Evolutionary conservation across 2,329 filamentous ascomycete species (phyloP).

Genomic region (Xylariaceae sp.): DNA sequence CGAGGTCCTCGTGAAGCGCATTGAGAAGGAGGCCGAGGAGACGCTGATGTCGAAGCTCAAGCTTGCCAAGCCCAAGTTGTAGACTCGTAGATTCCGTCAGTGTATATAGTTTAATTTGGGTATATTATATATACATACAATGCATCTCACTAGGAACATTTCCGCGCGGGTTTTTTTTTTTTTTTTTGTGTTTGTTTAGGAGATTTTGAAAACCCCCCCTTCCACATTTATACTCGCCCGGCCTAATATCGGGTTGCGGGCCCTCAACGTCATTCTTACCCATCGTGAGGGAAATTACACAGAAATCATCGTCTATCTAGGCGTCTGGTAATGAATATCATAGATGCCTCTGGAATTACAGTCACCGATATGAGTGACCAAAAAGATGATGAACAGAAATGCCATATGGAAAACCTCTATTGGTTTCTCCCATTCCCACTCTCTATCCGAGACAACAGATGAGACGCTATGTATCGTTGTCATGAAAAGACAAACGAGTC

Average conservation of each 20-base stretch:
- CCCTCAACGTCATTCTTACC: conserved; percentile 5
- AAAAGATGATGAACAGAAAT: too few relatives aligned
- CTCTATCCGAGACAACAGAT: too few relatives aligned
- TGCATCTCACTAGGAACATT: too few relatives aligned
- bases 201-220: background rate
- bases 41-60: conserved; percentile 55
- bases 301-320: background rate
- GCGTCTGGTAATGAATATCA: too few relatives aligned
- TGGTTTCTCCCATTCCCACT: too few relatives aligned
- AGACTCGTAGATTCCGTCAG: conserved; percentile 18
- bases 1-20: conserved; percentile 60
- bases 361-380: too few relatives aligned
- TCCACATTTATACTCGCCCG: background rate
- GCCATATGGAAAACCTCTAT: too few relatives aligned
- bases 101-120: background rate
- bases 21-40: conserved; percentile 70
- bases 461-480: too few relatives aligned
- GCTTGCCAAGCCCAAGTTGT: conserved; percentile 57
- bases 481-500: too few relatives aligned
- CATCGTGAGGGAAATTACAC: background rate
- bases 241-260: background rate
- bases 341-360: too few relatives aligned
- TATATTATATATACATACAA: background rate
- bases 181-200: background rate
- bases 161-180: too few relatives aligned